A percentile compares a stretch with the other conserved stretches of the same genome.
These are phyloP conservation scores for Neonectria neomacrospora DNA, from an alignment of 2,329 filamentous ascomycete genomes.

Conservation along the genomic window DNA sequence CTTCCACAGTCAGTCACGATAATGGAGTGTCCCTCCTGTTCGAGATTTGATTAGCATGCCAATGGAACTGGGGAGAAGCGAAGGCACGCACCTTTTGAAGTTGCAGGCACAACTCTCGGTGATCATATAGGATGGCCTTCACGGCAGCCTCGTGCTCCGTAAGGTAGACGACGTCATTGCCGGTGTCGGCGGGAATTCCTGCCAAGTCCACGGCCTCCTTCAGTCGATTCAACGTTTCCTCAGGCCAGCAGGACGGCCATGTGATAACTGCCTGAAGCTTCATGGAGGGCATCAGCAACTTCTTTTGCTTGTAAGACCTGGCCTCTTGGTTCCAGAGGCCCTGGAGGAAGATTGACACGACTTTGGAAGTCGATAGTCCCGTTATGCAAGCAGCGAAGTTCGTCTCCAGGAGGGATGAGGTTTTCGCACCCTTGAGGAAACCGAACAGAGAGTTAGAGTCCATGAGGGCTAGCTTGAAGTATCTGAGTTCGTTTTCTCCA, in stretches of 20 bases:
- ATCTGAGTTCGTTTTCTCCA: neutral
- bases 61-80: neutral
- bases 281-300: too few relatives aligned
- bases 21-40: neutral
- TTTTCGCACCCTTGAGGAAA: neutral
- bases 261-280: neutral
- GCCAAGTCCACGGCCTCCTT: neutral
- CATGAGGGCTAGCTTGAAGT: neutral
- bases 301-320: too few relatives aligned
- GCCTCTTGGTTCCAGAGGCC: too few relatives aligned
- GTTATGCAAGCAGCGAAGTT: neutral
- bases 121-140: neutral
- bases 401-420: neutral
- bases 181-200: neutral
- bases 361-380: too few relatives aligned
- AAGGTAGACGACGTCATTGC: neutral
- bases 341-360: too few relatives aligned
- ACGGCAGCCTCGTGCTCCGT: neutral
- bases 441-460: too few relatives aligned
- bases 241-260: neutral
- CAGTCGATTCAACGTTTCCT: neutral
- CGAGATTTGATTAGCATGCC: neutral
- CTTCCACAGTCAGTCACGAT: neutral
- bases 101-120: neutral
- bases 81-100: neutral